Percentiles rank a stretch among this genome's conserved stretches.
Evolutionary conservation across 1,284 basidiomycete genomes (phyloP).

Genomic region (Apiotrichum montevideense): DNA sequence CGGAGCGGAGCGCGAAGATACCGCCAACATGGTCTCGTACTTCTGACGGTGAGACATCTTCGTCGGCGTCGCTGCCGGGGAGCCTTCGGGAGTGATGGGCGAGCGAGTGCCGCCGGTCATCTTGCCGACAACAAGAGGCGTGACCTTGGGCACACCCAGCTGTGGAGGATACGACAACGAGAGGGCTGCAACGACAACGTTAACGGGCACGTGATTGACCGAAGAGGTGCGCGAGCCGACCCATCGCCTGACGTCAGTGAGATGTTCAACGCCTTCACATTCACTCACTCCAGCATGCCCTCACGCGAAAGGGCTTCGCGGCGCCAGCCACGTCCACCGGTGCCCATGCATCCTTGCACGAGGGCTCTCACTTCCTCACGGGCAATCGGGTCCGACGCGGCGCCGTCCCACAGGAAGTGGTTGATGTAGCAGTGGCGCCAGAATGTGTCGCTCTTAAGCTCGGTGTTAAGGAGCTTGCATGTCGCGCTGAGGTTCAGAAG

Average conservation of each 20-base stretch:
- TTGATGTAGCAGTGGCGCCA: constrained; percentile 43
- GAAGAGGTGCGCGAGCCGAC: constrained; percentile 28
- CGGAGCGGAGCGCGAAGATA: constrained; percentile 35
- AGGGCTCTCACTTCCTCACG: constrained; percentile 26
- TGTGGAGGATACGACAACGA: constrained; percentile 39
- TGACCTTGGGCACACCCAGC: constrained; percentile 4
- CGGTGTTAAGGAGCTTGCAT: constrained; percentile 27
- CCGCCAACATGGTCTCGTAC: constrained; percentile 38
- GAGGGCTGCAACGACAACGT: constrained; percentile 32
- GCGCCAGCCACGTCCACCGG: constrained; percentile 17
- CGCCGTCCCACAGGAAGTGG: constrained; percentile 31
- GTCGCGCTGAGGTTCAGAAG: constrained; percentile 30
- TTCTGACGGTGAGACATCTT: constrained; percentile 38
- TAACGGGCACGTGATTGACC: constrained; percentile 31
- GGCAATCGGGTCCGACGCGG: constrained; percentile 12
- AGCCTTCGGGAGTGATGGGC: neutral
- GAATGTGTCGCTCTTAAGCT: constrained; percentile 32
- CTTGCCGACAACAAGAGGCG: constrained; percentile 28
- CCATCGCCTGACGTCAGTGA: constrained; percentile 31
- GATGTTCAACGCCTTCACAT: no score
- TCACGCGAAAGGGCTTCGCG: constrained; percentile 28
- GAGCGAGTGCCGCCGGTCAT: constrained; percentile 7
- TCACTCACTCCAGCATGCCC: constrained; percentile 39
- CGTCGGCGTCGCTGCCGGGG: neutral
- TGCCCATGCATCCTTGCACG: constrained; percentile 15